Evolutionary conservation across 768 basidiomycete genomes (phyloP).

Genomic region (Hortiboletus flavorubellus): DNA sequence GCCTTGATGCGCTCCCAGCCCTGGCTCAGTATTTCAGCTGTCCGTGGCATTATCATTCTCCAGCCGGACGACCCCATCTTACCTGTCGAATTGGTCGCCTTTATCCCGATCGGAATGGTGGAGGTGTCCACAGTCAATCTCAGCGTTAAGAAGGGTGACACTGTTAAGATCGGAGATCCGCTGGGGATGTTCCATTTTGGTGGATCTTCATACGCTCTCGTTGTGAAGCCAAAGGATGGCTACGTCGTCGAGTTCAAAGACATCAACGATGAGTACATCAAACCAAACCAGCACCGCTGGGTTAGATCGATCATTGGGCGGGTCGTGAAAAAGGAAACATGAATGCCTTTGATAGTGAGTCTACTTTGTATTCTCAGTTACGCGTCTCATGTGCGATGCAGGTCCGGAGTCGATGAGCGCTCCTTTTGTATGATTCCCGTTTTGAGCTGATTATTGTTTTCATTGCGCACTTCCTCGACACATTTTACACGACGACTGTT

Average conservation of each 20-base stretch:
- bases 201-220: conserved; percentile 46
- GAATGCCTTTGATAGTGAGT: no score
- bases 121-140: conserved; percentile 57
- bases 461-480: no score
- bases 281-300: conserved; percentile 1
- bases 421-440: background rate
- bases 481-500: no score
- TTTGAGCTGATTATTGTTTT: background rate
- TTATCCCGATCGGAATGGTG: conserved; percentile 58
- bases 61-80: conserved; percentile 39
- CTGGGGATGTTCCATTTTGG: conserved; percentile 56
- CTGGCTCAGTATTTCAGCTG: conserved; percentile 44
- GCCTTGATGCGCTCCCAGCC: conserved; percentile 32
- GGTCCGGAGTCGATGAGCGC: background rate
- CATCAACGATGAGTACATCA: background rate
- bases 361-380: no score
- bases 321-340: background rate
- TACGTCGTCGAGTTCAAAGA: conserved; percentile 11
- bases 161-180: background rate
- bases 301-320: background rate
- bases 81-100: conserved; percentile 49
- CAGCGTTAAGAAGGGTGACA: no score
- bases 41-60: conserved; percentile 55
- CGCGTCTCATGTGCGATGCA: background rate
- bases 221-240: conserved; percentile 30